Conservation (phyloP, 164 flowering plant genomes). For the Annona squamosa region DNA sequence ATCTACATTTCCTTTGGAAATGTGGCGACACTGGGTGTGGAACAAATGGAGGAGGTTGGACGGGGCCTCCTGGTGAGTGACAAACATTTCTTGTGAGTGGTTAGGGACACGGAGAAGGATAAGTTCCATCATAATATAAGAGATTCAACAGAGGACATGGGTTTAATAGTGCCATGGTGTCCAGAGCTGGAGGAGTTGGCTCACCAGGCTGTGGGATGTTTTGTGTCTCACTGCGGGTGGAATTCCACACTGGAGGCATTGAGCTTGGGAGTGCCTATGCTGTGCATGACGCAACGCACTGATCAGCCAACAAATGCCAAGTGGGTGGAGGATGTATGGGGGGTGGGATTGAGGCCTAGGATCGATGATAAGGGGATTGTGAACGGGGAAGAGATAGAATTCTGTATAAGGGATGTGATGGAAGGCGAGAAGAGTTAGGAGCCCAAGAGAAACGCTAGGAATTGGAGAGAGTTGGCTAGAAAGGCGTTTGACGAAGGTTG, state of each 20-base stretch:
- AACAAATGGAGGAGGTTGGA: slow-evolving; percentile 34
- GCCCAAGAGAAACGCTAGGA: slow-evolving; percentile 25
- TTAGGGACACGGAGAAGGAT: slow-evolving; percentile 26
- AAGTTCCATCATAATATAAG: slow-evolving; percentile 33
- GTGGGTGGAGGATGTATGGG: slow-evolving; percentile 43
- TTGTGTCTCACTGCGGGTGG: slow-evolving; percentile 52
- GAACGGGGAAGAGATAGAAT: slow-evolving; percentile 26
- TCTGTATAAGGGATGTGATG: slow-evolving; percentile 35
- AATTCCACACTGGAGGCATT: slow-evolving; percentile 50
- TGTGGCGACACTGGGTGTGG: slow-evolving; percentile 9
- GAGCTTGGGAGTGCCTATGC: slow-evolving; percentile 50
- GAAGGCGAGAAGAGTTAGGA: slow-evolving; percentile 30
- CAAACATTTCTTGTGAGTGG: slow-evolving; percentile 35
- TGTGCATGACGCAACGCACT: slow-evolving; percentile 40
- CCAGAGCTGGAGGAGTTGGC: slow-evolving; percentile 36
- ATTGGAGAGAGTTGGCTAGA: slow-evolving; percentile 38
- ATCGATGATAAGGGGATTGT: slow-evolving; percentile 32
- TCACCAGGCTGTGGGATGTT: slow-evolving; percentile 43
- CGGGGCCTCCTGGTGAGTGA: slow-evolving; percentile 13
- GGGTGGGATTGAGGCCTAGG: slow-evolving; percentile 31
- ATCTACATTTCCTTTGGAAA: slow-evolving; percentile 37
- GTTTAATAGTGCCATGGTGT: slow-evolving; percentile 42
- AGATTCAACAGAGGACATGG: slow-evolving; percentile 23
- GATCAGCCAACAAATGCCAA: slow-evolving; percentile 51
- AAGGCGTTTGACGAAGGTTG: slow-evolving; percentile 39